Base-by-base conservation (phyloP, 345 rosid genomes). In the Hevea brasiliensis region DNA sequence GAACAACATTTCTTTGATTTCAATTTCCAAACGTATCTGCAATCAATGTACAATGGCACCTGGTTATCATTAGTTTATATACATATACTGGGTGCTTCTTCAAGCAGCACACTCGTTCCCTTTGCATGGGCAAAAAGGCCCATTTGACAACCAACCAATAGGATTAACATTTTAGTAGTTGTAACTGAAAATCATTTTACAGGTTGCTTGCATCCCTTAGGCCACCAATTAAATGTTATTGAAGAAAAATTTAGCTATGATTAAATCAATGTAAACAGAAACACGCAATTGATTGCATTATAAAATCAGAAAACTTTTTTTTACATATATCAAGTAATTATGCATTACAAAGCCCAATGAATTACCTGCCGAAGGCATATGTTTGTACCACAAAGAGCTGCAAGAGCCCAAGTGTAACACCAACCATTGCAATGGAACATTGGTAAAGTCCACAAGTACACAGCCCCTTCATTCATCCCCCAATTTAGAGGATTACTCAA, bases 371-470 rank as follows among this genome's bases (percentile, higher is more conserved):
- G 89, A 66, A 92, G 97, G 80, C 99, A 95, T 66, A 91, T 84
- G 85, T 74, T 89, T 64, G 96, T 91, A 41, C 97, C 93, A 67
- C 89, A 89, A 56, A 92, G 82, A 17, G 84, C 97, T 54, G 94
- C 96, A 35, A 91, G 87, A 32, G 94, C n/a, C 98, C 98, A 95
- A 64, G 96, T 56, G 74, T 70, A 92, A 70, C 98, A 82, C 99
- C 99, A 92, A 35, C 98, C 96, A 72, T 92, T 91, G 76, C 93
- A 90, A 60, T 95, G 98, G 65, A 92, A 95, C 93, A 91, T 92
- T 0, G 99, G 99, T 44, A 95, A 83, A 67, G 99, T 95, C 99
- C 99, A 93, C 64, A 95, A 78, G 81, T 92, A 95, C 20, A 90
- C 80, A 74, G 89, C 83, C 37, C 97, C 96, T 77, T 93, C 99